Evolutionary conservation across 495 filamentous ascomycete species (phyloP).

Genomic region (Tuber borchii): DNA sequence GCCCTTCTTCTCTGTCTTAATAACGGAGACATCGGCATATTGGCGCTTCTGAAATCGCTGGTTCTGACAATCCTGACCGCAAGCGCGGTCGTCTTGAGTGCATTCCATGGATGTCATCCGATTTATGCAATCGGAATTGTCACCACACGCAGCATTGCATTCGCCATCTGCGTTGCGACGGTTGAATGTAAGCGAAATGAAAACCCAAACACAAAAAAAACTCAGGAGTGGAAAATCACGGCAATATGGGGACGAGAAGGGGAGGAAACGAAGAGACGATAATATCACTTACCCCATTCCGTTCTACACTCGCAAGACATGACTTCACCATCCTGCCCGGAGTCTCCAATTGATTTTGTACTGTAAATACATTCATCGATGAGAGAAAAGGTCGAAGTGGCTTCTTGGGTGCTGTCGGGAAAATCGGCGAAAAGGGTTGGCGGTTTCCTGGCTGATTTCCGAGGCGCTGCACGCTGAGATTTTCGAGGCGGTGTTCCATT

Average conservation of each 20-base stretch:
- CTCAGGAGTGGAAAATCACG: constrained; percentile 18
- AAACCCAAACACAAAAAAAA: constrained; percentile 6
- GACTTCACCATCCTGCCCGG: constrained; percentile 65
- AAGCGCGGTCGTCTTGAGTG: constrained; percentile 71
- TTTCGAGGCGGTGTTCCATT: not conserved
- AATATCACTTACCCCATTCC: constrained; percentile 75
- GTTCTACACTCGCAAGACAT: constrained; percentile 93
- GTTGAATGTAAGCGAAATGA: constrained; percentile 41
- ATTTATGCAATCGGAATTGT: constrained; percentile 98
- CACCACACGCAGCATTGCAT: constrained; percentile 81
- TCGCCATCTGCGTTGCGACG: constrained; percentile 52
- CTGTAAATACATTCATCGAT: constrained; percentile 80
- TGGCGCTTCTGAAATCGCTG: constrained; percentile 87
- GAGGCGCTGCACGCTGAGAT: not conserved
- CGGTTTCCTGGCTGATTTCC: constrained; percentile 23
- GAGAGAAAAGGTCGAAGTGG: constrained; percentile 67
- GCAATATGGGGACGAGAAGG: constrained; percentile 31
- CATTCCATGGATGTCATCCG: constrained; percentile 97
- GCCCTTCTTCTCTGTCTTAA: constrained; percentile 96
- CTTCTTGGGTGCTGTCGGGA: constrained; percentile 55
- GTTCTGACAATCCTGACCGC: constrained; percentile 82
- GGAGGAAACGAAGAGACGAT: constrained; percentile 33
- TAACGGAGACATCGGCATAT: constrained; percentile 85
- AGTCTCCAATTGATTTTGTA: constrained; percentile 78
- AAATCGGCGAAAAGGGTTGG: constrained; percentile 30